Evolutionary conservation across 2,329 filamentous ascomycete species (phyloP).

Genomic region (Hypoxylon rubiginosum): DNA sequence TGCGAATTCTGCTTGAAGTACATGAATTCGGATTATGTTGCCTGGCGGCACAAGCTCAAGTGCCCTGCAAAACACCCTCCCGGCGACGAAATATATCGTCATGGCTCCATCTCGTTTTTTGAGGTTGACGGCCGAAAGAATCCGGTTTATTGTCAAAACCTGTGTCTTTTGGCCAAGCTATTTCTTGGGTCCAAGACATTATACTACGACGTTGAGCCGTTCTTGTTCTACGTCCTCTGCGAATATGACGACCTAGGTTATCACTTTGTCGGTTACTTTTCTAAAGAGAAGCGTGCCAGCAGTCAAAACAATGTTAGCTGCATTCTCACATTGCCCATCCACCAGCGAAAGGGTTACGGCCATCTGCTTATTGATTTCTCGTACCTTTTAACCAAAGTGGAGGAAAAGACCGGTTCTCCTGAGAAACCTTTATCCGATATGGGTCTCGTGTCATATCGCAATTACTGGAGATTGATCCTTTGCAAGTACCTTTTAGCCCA

Average conservation of each 20-base stretch:
- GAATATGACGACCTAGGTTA: slow-evolving; percentile 93
- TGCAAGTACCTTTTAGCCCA: slow-evolving; percentile 83
- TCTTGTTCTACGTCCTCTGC: slow-evolving; percentile 96
- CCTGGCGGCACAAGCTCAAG: slow-evolving; percentile 97
- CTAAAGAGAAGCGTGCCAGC: slow-evolving; percentile 95
- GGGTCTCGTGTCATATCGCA: slow-evolving; percentile 96
- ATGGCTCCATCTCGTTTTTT: slow-evolving; percentile 92
- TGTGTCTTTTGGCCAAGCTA: slow-evolving; percentile 94
- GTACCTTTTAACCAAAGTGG: slow-evolving; percentile 92
- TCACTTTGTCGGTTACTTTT: slow-evolving; percentile 99
- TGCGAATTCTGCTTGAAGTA: slow-evolving; percentile 99
- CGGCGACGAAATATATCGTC: slow-evolving; percentile 96
- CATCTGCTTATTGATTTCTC: slow-evolving; percentile 98
- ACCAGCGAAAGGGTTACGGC: slow-evolving; percentile 96
- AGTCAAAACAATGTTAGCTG: slow-evolving; percentile 98
- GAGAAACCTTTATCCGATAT: slow-evolving; percentile 98
- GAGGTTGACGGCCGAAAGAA: slow-evolving; percentile 98
- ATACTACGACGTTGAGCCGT: slow-evolving; percentile 98
- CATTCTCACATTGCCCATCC: slow-evolving; percentile 94
- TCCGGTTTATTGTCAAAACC: slow-evolving; percentile 97
- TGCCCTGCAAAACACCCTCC: slow-evolving; percentile 97
- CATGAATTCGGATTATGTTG: slow-evolving; percentile 99
- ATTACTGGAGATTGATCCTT: slow-evolving; percentile 93
- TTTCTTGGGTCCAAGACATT: slow-evolving; percentile 99
- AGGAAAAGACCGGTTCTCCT: slow-evolving; percentile 93